These are phyloP conservation scores for Apophysomyces elegans DNA, from an alignment of 371 early-diverging fungal genomes.

Conservation along the genomic window DNA sequence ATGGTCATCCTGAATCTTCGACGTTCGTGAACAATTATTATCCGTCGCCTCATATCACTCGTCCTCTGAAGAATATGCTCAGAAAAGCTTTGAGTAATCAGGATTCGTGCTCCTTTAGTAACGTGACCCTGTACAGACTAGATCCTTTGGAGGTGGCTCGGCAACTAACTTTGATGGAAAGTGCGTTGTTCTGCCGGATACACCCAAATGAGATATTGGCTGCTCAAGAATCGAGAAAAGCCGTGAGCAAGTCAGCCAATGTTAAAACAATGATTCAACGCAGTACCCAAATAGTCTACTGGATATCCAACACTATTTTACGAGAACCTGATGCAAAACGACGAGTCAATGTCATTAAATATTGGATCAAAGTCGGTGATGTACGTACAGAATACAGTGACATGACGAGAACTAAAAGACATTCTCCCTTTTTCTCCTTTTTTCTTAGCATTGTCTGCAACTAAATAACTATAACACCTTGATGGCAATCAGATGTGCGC, in stretches of 20 bases:
- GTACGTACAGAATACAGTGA: conserved; percentile 23
- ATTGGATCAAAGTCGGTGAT: conserved; percentile 69
- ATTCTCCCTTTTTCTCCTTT: neutral
- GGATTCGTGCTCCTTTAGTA: conserved; percentile 3
- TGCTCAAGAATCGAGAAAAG: conserved; percentile 63
- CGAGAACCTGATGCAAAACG: conserved; percentile 68
- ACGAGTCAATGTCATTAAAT: conserved; percentile 65
- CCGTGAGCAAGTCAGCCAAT: conserved; percentile 43
- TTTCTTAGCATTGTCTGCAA: conserved; percentile 53
- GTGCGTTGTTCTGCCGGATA: conserved; percentile 60
- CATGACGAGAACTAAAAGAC: neutral
- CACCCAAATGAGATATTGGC: conserved; percentile 64
- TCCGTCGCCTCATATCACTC: conserved; percentile 32
- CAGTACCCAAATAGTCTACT: conserved; percentile 62
- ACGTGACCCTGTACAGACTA: conserved; percentile 48
- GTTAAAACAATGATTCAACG: conserved; percentile 57
- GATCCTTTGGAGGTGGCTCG: conserved; percentile 79
- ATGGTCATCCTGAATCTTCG: neutral
- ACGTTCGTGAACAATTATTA: conserved; percentile 3
- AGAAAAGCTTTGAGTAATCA: conserved; percentile 32
- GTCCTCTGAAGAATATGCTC: conserved; percentile 37
- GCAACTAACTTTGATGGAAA: conserved; percentile 77
- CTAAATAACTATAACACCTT: conserved; percentile 83
- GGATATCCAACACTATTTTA: conserved; percentile 75
- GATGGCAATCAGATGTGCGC: conserved; percentile 79